Evolutionary conservation across 1,284 basidiomycete species (phyloP).

Genomic region (Ceratobasidium sp.): DNA sequence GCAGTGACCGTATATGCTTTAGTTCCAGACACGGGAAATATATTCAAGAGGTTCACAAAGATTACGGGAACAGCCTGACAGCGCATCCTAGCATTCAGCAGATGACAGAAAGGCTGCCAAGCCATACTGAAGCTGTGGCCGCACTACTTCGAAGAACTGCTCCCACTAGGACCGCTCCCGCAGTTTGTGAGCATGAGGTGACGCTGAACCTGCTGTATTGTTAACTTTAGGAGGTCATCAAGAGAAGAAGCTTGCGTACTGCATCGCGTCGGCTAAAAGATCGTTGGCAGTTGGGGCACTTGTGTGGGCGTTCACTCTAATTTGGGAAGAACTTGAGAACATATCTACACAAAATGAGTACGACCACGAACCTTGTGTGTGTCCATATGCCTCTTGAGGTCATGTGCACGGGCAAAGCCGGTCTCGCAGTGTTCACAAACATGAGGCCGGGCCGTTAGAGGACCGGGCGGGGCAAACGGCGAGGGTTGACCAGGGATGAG

Average conservation of each 20-base stretch:
- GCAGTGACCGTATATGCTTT: no score
- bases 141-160: slow-evolving; percentile 25
- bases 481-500: background rate
- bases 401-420: slow-evolving; percentile 37
- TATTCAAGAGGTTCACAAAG: no score
- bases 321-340: background rate
- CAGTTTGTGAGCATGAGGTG: slow-evolving; percentile 29
- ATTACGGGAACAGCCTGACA: no score
- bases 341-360: background rate
- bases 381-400: slow-evolving; percentile 27
- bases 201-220: slow-evolving; percentile 17
- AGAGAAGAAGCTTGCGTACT: background rate
- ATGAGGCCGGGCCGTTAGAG: slow-evolving; percentile 26
- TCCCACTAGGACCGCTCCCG: background rate
- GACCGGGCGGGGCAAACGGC: slow-evolving; percentile 30
- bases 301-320: slow-evolving; percentile 33
- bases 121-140: no score
- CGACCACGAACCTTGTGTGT: slow-evolving; percentile 36
- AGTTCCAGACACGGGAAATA: no score
- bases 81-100: no score
- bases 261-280: slow-evolving; percentile 38
- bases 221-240: background rate
- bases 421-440: slow-evolving; percentile 35
- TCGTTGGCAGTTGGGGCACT: slow-evolving; percentile 34
- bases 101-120: no score